phyloP scores from a whole-genome alignment of 352 stramenopile species.

The Pythium monospermum region DNA sequence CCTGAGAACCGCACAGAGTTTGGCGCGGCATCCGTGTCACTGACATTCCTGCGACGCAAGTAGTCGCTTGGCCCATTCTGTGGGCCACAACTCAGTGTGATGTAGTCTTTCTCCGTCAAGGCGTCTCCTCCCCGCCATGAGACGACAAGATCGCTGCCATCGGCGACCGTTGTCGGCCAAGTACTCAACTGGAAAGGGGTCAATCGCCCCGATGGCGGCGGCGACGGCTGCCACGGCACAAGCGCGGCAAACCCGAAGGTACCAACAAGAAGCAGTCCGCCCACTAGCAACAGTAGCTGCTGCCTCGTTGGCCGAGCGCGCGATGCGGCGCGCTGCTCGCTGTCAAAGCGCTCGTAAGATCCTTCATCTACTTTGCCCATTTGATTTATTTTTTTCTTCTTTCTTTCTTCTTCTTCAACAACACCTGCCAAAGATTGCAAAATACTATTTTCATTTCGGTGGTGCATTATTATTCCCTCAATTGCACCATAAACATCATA shows the following conservation, averaged over 20 bases:
- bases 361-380: too few relatives aligned
- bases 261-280: background rate
- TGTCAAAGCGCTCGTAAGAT: too few relatives aligned
- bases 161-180: slow-evolving; percentile 29
- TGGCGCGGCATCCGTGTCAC: slow-evolving; percentile 20
- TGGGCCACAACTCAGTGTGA: slow-evolving; percentile 62
- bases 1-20: slow-evolving; percentile 54
- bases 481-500: too few relatives aligned
- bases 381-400: too few relatives aligned
- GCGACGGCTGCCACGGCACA: background rate
- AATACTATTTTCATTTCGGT: too few relatives aligned
- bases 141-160: slow-evolving; percentile 52
- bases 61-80: slow-evolving; percentile 43
- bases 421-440: too few relatives aligned
- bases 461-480: too few relatives aligned
- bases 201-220: background rate
- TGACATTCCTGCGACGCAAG: slow-evolving; percentile 33
- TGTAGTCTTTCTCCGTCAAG: slow-evolving; percentile 36
- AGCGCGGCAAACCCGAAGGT: slow-evolving; percentile 3
- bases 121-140: slow-evolving; percentile 25
- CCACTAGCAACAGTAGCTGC: background rate
- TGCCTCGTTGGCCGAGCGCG: background rate
- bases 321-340: too few relatives aligned
- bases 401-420: background rate
- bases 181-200: slow-evolving; percentile 27